Conservation (phyloP, 2,329 filamentous ascomycete genomes). For the Gremmenia infestans region DNA sequence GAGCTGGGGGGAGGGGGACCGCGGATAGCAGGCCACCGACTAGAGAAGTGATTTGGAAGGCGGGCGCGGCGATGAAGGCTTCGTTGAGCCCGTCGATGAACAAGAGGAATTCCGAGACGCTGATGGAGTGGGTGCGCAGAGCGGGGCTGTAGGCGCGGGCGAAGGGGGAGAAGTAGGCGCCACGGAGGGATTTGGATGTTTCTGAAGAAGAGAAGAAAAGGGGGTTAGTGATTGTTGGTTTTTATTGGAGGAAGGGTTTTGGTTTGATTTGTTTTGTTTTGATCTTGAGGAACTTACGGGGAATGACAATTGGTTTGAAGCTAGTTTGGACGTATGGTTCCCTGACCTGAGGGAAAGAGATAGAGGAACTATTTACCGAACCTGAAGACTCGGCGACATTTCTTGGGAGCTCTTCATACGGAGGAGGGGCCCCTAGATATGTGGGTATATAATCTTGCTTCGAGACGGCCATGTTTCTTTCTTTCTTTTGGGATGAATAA, state of each 20-base stretch:
- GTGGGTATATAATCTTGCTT: not conserved
- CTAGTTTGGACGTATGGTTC: not conserved
- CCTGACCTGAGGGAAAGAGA: not conserved
- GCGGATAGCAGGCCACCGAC: not conserved
- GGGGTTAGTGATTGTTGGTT: not conserved
- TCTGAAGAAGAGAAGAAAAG: conserved; percentile 4
- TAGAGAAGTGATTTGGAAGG: conserved; percentile 1
- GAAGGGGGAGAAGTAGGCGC: conserved; percentile 12
- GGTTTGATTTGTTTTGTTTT: not conserved
- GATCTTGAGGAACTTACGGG: not conserved
- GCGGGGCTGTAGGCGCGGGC: conserved; percentile 4
- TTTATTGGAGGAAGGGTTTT: no score
- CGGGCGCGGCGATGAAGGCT: conserved; percentile 5
- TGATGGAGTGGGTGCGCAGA: conserved; percentile 1
- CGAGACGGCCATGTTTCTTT: not conserved
- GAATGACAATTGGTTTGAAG: conserved; percentile 12
- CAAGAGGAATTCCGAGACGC: conserved; percentile 2
- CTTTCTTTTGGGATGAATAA: not conserved
- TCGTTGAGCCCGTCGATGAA: conserved; percentile 13
- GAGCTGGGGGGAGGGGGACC: not conserved
- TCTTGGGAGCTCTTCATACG: not conserved
- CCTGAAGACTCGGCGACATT: no score
- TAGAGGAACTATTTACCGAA: not conserved
- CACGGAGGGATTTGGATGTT: conserved; percentile 4
- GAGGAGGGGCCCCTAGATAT: not conserved